Evolutionary conservation across 331 rosid species (phyloP), one percentile per base, ranked within the genome.

Genomic region (Quercus tomentella): DNA sequence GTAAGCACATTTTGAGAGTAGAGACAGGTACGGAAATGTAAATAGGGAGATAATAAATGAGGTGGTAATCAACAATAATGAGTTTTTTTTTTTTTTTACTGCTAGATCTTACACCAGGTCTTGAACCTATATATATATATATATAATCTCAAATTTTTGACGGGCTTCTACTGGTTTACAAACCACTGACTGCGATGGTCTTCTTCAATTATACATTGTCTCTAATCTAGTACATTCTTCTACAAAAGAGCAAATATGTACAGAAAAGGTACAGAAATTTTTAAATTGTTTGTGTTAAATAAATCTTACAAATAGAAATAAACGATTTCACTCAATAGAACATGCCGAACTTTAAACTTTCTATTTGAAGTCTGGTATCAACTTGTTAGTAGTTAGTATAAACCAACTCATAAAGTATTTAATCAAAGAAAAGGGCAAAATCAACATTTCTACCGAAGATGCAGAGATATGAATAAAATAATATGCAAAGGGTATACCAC

Each of bases 401-500:
- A 63, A 1, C 1, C 28, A 26, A 14, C 70, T 2, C 12, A 15
- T 63, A 15, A 23, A 63, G 70, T 63, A 63, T 8, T 28, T 6
- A 26, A 63, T 63, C 70, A 63, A 63, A 63, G 41, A 26, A 63
- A 63, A 15, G 70, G 70, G 43, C 10, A 26, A 28, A 26, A 63
- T 26, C 70, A 63, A 63, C 70, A 28, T 28, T 63, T 23, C 41
- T 15, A 28, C 30, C 14, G 37, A 0, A 22, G 18, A n/a, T 14
- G 70, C 70, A 16, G 20, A 65, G 1, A 30, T 28, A 65, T 7
- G 6, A 28, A 28, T 23, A 30, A 67, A 35, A 6, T 35, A 67
- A 67, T 67, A 65, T 65, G 43, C 5, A 4, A 67, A 67, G 26
- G 16, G 21, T 67, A 72, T 74, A 87, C 51, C 72, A 80, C 76